Evolutionary conservation across 2,329 filamentous ascomycete species (phyloP), one percentile per base, ranked within the genome.

Genomic region (Colletotrichum agaves): DNA sequence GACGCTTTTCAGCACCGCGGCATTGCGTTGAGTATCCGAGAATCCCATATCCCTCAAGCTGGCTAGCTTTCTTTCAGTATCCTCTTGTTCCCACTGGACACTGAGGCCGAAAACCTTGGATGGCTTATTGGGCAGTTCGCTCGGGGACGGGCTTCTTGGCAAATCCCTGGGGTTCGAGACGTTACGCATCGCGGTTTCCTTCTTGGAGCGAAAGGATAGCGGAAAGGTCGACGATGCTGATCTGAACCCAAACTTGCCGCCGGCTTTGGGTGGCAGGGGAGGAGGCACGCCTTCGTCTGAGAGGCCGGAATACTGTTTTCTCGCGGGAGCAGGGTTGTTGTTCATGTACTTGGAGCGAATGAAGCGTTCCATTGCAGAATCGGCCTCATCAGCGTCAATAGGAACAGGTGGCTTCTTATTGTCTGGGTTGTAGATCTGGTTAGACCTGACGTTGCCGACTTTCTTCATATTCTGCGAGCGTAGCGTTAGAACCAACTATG

Each of bases 311-410:
- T 81, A 71, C 81, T 81, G 55, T 77, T 78, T 69, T 41, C 61
- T 77, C 71, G 75, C 43, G 71, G 78, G 70, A 73, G 78, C 70
- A 73, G 75, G 70, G 53, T 78, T 74, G 67, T 82, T 81, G 73
- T 90, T 90, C 76, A 94, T 90, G 79, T 99, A 99, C 79, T 99
- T 99, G 75, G 95, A 91, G 69, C 95, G 87, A 72, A 99, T 97
- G 78, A 95, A 98, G 69, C 93, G 88, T 80, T 99, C 96, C 91
- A 99, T 96, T 31, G 92, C 93, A 11, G 93, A 91, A 77, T 99
- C 95, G 55, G 92, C 92, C 81, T 98, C 94, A 80, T 99, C 96
- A 43, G 89, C 89, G 75, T 98, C 96, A 73, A 97, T 86, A 0
- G 96, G 94, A 15, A 98, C 90, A 4, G 95, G 88, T 2, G 96